Conservation (phyloP, 495 filamentous ascomycete species). For the Neurospora tetrasperma region DNA sequence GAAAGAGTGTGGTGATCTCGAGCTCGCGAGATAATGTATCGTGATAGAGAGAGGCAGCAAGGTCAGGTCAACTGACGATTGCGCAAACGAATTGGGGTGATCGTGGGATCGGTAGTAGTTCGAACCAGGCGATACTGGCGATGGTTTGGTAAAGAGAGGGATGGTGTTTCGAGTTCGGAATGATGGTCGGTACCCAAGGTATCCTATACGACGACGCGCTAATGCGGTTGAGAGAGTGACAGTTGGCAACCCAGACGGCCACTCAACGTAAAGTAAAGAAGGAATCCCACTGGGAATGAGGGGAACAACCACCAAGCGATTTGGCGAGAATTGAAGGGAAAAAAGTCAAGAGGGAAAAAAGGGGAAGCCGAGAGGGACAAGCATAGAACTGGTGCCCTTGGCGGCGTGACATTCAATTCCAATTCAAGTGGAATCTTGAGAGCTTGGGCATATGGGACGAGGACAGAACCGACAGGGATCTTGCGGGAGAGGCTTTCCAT, state of each 20-base stretch:
- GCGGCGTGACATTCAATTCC: background rate
- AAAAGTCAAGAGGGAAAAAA: background rate
- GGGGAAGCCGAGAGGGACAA: background rate
- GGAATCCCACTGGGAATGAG: background rate
- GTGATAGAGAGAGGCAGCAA: background rate
- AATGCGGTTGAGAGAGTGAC: background rate
- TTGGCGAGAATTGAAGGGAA: background rate
- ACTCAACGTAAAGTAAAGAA: background rate
- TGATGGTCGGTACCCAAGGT: background rate
- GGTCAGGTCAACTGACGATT: background rate
- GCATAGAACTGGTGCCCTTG: background rate
- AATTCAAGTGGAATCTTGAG: too few species aligned
- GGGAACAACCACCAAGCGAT: background rate
- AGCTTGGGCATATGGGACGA: too few species aligned
- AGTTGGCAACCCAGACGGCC: background rate
- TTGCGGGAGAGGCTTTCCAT: background rate
- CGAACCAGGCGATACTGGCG: background rate
- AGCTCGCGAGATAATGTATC: background rate
- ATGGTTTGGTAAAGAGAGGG: background rate
- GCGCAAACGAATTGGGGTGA: background rate
- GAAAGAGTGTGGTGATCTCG: background rate
- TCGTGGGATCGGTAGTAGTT: background rate
- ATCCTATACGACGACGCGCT: background rate
- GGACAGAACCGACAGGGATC: background rate
- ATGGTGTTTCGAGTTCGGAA: background rate